Evolutionary conservation across 148 eudicot genomes (phyloP).

Genomic region (Beta vulgaris): DNA sequence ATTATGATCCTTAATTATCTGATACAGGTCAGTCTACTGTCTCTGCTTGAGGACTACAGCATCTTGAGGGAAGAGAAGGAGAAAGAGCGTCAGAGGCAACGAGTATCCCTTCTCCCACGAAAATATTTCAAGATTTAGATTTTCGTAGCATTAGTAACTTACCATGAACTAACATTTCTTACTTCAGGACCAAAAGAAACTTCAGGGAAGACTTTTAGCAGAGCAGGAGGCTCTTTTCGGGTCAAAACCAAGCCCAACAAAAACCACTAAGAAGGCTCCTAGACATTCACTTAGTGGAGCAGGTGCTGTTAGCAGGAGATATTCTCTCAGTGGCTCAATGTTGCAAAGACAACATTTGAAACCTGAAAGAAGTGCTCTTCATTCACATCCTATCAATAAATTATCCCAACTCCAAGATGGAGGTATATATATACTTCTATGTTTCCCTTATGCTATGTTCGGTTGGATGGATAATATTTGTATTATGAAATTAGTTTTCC

Average conservation of each 20-base stretch:
- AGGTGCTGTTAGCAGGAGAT: constrained; percentile 36
- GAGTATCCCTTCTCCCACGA: constrained; percentile 32
- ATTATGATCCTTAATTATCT: background rate
- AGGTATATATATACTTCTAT: constrained; percentile 24
- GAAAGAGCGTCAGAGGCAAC: constrained; percentile 62
- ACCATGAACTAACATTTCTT: background rate
- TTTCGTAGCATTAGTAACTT: constrained; percentile 2
- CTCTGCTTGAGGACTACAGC: constrained; percentile 69
- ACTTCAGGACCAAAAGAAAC: constrained; percentile 69
- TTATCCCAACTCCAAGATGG: constrained; percentile 26
- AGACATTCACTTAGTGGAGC: constrained; percentile 43
- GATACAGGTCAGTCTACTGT: constrained; percentile 53
- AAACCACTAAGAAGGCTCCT: constrained; percentile 51
- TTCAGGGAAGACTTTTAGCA: constrained; percentile 68
- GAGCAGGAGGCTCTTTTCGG: constrained; percentile 81
- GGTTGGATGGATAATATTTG: no score
- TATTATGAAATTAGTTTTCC: no score
- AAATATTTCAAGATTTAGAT: background rate
- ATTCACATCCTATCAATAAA: constrained; percentile 37
- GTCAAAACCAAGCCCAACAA: constrained; percentile 82
- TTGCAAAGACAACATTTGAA: constrained; percentile 41
- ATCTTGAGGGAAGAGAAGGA: constrained; percentile 67
- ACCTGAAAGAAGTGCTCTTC: constrained; percentile 32
- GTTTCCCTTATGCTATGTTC: no score
- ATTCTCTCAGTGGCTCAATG: constrained; percentile 47